Percentiles rank a stretch among this genome's conserved stretches.
Conservation (phyloP, 1,284 basidiomycete genomes). For the Moesziomyces globuligerus region DNA sequence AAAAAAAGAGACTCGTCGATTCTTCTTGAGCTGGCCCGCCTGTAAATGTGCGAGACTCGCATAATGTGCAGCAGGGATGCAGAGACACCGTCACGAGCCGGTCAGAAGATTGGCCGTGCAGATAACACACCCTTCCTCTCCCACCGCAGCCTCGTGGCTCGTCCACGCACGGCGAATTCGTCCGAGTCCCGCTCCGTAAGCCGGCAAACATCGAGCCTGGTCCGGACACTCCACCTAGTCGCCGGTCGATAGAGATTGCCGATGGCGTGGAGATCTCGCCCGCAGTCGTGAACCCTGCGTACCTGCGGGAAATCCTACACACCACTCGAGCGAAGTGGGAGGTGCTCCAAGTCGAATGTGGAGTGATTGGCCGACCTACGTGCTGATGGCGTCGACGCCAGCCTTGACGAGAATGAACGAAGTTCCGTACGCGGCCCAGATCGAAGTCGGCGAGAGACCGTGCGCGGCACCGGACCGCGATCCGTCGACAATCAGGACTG, state of each 20-base stretch:
- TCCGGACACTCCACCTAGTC: background rate
- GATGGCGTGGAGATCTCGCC: background rate
- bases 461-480: slow-evolving; percentile 28
- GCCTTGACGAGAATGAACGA: slow-evolving; percentile 39
- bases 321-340: background rate
- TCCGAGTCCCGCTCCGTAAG: background rate
- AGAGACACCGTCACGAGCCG: too few species aligned
- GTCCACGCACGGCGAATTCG: background rate
- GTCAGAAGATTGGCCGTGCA: background rate
- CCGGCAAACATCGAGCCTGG: background rate
- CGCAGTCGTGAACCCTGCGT: too few species aligned
- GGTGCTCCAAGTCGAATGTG: background rate
- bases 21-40: too few species aligned
- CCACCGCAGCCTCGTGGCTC: background rate
- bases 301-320: background rate
- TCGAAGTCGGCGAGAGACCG: slow-evolving; percentile 10
- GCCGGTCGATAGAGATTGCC: background rate
- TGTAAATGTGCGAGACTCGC: slow-evolving; percentile 2
- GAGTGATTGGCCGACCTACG: background rate
- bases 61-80: too few species aligned
- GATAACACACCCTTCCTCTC: too few species aligned
- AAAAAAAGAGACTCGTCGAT: too few species aligned
- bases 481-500: slow-evolving; percentile 22
- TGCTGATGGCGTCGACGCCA: background rate
- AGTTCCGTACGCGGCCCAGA: slow-evolving; percentile 48